Evolutionary conservation across 176 grass and related monocot species (phyloP), one percentile per base, ranked within the genome.

Genomic region (Tillandsia fasciculata): DNA sequence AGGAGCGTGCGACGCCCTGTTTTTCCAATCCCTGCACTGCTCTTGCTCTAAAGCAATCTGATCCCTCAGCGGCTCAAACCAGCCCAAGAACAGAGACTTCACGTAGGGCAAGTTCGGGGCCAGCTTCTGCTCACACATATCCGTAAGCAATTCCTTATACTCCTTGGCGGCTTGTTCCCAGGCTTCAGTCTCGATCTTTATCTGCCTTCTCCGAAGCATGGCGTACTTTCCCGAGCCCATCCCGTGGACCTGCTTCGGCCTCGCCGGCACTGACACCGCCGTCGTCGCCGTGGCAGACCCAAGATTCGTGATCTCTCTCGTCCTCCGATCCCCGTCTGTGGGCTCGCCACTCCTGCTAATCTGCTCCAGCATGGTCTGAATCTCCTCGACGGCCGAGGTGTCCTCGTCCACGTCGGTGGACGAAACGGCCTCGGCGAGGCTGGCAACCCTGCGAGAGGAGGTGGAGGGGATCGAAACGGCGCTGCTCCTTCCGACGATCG

Each of bases 111-210:
- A 75, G 68, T 97, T 97, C 9, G 93, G 93, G 14, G 93, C 93
- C 2, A 97, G 79, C 69, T 87, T 87, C 26, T 90, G 89, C 79
- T 92, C 73, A 47, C 93, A 97, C 93, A 97, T 97, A 75, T 97
- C 86, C 9, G 68, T 59, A 14, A 92, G 84, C 49, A 97, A 51
- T 63, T 97, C 93, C 61, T 64, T 85, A 79, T 92, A 97, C 77
- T 97, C 93, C 72, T 76, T 85, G 2, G 89, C 93, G 2, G 93
- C 93, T 70, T 97, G 93, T 26, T 97, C 86, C 93, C 93, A 97
- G 6, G 89, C 93, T 76, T 97, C 93, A 12, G 93, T 97, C 61
- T 97, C 93, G 49, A 92, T 68, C 63, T 72, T 81, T 67, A 97
- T 77, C 57, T 97, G 93, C 50, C 89, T 88, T 17, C 78, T 77